These are phyloP conservation scores for Verticillium isaacii DNA, from an alignment of 2,329 filamentous ascomycete genomes.

Conservation along the genomic window DNA sequence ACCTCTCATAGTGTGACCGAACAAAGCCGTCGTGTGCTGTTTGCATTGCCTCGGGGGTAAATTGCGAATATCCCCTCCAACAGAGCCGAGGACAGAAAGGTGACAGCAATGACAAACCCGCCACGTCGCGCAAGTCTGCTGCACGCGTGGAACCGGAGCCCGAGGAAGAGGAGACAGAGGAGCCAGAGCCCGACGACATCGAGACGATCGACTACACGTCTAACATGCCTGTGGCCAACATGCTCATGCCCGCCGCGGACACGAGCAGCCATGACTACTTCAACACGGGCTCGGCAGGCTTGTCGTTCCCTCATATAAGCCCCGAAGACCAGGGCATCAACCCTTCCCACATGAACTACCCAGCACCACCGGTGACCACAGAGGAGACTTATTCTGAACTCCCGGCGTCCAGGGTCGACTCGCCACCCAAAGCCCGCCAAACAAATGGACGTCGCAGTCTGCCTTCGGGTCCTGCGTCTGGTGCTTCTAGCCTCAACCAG, in stretches of 20 bases:
- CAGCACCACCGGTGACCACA: slow-evolving; percentile 1
- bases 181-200: slow-evolving; percentile 10
- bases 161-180: slow-evolving; percentile 12
- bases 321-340: slow-evolving; percentile 1
- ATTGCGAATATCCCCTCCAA: slow-evolving; percentile 34
- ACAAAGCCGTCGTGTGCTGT: slow-evolving; percentile 32
- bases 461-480: background rate
- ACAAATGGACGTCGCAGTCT: background rate
- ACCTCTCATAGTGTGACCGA: slow-evolving; percentile 31
- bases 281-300: slow-evolving; percentile 17
- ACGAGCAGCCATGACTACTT: slow-evolving; percentile 21
- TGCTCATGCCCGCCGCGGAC: slow-evolving; percentile 17
- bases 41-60: slow-evolving; percentile 24
- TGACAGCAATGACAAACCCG: background rate
- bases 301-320: slow-evolving; percentile 17
- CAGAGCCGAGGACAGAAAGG: slow-evolving; percentile 16
- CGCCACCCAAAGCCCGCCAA: background rate
- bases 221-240: slow-evolving; percentile 20
- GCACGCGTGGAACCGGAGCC: slow-evolving; percentile 7
- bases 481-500: background rate
- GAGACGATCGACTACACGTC: slow-evolving; percentile 12
- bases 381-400: background rate
- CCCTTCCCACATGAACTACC: slow-evolving; percentile 2
- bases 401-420: background rate
- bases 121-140: slow-evolving; percentile 11